phyloP scores from a whole-genome alignment of 441 rosid species.

The Dalechampia spathulata region DNA sequence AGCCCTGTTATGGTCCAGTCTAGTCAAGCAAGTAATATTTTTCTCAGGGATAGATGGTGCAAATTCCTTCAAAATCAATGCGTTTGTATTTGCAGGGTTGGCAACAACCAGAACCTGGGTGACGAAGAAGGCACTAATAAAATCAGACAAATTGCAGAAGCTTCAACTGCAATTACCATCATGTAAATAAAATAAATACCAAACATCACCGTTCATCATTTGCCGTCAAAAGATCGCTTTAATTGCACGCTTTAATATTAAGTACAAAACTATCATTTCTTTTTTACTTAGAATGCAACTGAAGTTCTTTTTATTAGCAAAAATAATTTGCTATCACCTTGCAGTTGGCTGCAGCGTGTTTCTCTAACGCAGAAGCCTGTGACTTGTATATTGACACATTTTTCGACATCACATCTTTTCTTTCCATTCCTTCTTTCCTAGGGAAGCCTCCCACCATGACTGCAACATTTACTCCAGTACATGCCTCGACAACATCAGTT shows the following conservation, averaged over 20 bases:
- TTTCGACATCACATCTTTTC: conserved; percentile 93
- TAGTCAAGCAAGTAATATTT: conserved; percentile 79
- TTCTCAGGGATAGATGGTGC: conserved; percentile 81
- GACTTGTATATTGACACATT: conserved; percentile 92
- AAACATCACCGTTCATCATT: too few species aligned
- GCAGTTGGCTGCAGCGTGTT: conserved; percentile 87
- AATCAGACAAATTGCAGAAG: background rate
- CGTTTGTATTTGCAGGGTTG: conserved; percentile 87
- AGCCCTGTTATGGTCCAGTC: conserved; percentile 88
- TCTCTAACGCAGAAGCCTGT: conserved; percentile 89
- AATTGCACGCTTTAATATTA: too few species aligned
- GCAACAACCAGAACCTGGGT: conserved; percentile 83
- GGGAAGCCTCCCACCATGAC: conserved; percentile 99
- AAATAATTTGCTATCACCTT: conserved; percentile 42
- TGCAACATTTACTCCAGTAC: conserved; percentile 84
- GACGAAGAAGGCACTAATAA: background rate
- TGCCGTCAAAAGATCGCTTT: too few species aligned
- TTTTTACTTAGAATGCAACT: background rate
- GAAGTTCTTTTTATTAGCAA: background rate
- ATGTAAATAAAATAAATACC: background rate
- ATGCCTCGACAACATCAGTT: conserved; percentile 90
- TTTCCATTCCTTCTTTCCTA: conserved; percentile 96
- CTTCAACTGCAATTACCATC: background rate
- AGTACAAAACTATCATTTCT: background rate
- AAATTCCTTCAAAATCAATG: conserved; percentile 87